phyloP scores from a whole-genome alignment of 176 grass and related monocot species.

The Thinopyrum elongatum region DNA sequence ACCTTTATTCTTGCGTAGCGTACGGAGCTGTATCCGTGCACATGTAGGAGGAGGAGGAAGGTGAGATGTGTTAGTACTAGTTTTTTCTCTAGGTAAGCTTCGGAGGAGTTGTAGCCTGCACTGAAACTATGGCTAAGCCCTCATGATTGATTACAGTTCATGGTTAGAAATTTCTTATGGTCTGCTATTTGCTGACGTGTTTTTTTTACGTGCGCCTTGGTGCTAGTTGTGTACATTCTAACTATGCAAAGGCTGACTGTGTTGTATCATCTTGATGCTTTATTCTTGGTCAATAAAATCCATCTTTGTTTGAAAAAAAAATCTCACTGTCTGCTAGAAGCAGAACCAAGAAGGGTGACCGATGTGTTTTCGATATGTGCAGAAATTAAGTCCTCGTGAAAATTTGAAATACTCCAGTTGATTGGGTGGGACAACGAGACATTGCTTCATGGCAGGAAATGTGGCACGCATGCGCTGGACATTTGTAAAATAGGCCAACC shows the following conservation, averaged over 20 bases:
- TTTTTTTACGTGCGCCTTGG: no score
- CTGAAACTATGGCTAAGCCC: no score
- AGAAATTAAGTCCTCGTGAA: neutral
- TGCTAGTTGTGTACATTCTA: no score
- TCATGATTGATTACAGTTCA: neutral
- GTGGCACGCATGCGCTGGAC: neutral
- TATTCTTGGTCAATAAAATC: no score
- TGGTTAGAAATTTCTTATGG: neutral
- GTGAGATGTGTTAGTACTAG: no score
- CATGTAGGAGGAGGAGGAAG: neutral
- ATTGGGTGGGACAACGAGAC: neutral
- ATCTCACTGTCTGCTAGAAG: neutral
- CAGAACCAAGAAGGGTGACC: neutral
- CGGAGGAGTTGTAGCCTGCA: no score
- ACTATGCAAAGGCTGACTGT: no score
- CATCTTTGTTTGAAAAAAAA: no score
- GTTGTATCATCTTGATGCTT: no score
- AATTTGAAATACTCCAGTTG: neutral
- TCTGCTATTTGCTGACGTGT: no score
- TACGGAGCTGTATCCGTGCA: neutral
- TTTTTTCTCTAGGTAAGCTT: no score
- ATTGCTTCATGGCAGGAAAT: slow-evolving; percentile 6
- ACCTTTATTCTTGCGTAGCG: neutral
- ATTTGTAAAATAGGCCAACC: neutral
- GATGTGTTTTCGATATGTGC: neutral